A percentile compares a stretch with the other conserved stretches of the same genome.
These are phyloP conservation scores for Raddia distichophylla DNA, from an alignment of 176 grass and related monocot genomes.

Conservation along the genomic window DNA sequence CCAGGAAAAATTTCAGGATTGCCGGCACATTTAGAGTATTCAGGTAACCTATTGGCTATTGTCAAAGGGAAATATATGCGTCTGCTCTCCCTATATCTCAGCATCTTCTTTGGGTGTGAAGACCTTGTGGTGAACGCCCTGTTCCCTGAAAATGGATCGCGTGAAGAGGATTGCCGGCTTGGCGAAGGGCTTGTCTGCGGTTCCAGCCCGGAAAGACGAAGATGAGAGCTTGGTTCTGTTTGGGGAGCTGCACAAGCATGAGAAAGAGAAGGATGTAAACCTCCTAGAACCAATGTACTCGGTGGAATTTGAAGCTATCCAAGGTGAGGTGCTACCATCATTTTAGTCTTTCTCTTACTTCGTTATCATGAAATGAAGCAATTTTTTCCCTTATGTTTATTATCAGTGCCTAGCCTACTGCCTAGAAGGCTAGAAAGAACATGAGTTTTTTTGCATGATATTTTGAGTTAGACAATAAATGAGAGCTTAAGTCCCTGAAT, in stretches of 20 bases:
- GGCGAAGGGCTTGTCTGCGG: background rate
- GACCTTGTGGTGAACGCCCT: slow-evolving; percentile 14
- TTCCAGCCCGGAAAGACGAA: slow-evolving; percentile 35
- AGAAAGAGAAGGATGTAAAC: slow-evolving; percentile 57
- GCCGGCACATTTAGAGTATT: slow-evolving; percentile 43
- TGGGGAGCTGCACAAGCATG: slow-evolving; percentile 56
- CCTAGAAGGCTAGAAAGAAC: background rate
- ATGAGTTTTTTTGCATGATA: background rate
- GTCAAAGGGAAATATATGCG: slow-evolving; percentile 26
- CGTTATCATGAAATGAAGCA: background rate
- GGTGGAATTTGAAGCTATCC: slow-evolving; percentile 56
- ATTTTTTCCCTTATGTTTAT: background rate
- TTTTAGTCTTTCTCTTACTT: background rate
- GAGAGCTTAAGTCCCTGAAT: background rate
- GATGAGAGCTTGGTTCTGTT: slow-evolving; percentile 69
- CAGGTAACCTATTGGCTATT: slow-evolving; percentile 9
- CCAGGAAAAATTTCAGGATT: slow-evolving; percentile 41
- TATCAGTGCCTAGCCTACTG: too few species aligned
- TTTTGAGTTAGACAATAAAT: background rate
- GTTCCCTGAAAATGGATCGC: slow-evolving; percentile 41
- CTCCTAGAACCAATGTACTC: slow-evolving; percentile 71
- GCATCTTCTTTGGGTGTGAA: background rate
- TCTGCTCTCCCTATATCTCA: background rate
- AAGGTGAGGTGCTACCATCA: slow-evolving; percentile 36
- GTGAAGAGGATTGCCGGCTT: slow-evolving; percentile 26